Conservation (phyloP, 257 asterid species). For the Nicotiana noctiflora region DNA sequence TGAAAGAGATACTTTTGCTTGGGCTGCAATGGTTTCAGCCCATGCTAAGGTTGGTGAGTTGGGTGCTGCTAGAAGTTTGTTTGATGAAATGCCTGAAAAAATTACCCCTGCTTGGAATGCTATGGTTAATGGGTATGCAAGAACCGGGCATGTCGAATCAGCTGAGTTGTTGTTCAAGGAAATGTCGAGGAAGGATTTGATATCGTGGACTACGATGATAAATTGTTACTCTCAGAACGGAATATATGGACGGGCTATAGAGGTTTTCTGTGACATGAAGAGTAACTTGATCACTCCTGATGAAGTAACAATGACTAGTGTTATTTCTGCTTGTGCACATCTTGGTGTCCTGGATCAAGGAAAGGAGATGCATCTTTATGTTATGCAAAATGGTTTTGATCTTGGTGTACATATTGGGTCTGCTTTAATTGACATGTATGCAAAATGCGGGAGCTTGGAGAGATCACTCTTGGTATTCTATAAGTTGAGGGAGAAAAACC, state of each 20-base stretch:
- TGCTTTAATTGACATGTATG: slow-evolving; percentile 77
- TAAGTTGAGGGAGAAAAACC: slow-evolving; percentile 56
- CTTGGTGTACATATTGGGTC: slow-evolving; percentile 64
- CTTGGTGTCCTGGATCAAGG: slow-evolving; percentile 64
- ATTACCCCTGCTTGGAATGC: slow-evolving; percentile 60
- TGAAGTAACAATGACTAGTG: slow-evolving; percentile 71
- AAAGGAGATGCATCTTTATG: slow-evolving; percentile 55
- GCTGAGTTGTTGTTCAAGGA: slow-evolving; percentile 48
- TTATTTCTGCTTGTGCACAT: slow-evolving; percentile 85
- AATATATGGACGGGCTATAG: slow-evolving; percentile 44
- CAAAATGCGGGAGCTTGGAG: slow-evolving; percentile 70
- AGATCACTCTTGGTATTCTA: slow-evolving; percentile 56
- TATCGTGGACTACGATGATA: slow-evolving; percentile 94
- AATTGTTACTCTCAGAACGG: slow-evolving; percentile 50
- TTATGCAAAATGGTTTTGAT: slow-evolving; percentile 25
- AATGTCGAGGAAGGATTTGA: slow-evolving; percentile 56
- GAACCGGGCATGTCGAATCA: slow-evolving; percentile 55
- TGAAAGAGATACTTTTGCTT: slow-evolving; percentile 51
- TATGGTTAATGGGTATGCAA: slow-evolving; percentile 57
- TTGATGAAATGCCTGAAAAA: slow-evolving; percentile 55
- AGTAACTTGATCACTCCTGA: slow-evolving; percentile 45
- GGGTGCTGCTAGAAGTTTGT: slow-evolving; percentile 46
- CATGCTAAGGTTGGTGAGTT: slow-evolving; percentile 46
- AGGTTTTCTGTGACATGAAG: slow-evolving; percentile 55
- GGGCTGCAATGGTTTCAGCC: slow-evolving; percentile 62